Conservation (phyloP, 495 filamentous ascomycete species). For the Penicillium cosmopolitanum region DNA sequence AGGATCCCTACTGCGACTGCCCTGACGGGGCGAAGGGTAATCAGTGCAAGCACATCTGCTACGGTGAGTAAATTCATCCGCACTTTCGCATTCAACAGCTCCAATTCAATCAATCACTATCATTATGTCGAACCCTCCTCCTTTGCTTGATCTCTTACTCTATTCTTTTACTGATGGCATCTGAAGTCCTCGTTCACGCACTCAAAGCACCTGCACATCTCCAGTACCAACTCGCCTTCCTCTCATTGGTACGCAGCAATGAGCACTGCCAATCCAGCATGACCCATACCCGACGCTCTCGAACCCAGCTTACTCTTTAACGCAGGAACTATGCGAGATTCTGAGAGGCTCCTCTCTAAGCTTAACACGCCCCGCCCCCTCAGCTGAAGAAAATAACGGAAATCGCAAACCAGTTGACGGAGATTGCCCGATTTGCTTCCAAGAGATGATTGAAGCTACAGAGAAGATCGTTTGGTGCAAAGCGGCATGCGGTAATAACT, state of each 20-base stretch:
- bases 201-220: slow-evolving; percentile 65
- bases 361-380: slow-evolving; percentile 16
- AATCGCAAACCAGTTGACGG: slow-evolving; percentile 68
- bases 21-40: slow-evolving; percentile 63
- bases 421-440: slow-evolving; percentile 82
- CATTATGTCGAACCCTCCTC: too few relatives aligned
- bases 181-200: slow-evolving; percentile 63
- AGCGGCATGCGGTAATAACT: slow-evolving; percentile 75
- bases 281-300: neutral
- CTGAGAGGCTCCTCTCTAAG: slow-evolving; percentile 40
- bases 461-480: slow-evolving; percentile 69
- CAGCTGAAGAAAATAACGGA: slow-evolving; percentile 35
- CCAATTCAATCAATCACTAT: neutral
- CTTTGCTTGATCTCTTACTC: too few relatives aligned
- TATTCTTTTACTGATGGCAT: slow-evolving; percentile 23
- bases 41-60: slow-evolving; percentile 78
- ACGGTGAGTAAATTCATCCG: slow-evolving; percentile 42
- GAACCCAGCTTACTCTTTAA: neutral
- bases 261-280: neutral
- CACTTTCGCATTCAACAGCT: neutral
- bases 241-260: slow-evolving; percentile 51
- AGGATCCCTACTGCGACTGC: slow-evolving; percentile 67
- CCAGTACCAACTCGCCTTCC: slow-evolving; percentile 75
- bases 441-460: slow-evolving; percentile 57
- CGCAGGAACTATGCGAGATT: slow-evolving; percentile 62